Conservation (phyloP, 2,329 filamentous ascomycete genomes). For the Claviceps monticola region DNA sequence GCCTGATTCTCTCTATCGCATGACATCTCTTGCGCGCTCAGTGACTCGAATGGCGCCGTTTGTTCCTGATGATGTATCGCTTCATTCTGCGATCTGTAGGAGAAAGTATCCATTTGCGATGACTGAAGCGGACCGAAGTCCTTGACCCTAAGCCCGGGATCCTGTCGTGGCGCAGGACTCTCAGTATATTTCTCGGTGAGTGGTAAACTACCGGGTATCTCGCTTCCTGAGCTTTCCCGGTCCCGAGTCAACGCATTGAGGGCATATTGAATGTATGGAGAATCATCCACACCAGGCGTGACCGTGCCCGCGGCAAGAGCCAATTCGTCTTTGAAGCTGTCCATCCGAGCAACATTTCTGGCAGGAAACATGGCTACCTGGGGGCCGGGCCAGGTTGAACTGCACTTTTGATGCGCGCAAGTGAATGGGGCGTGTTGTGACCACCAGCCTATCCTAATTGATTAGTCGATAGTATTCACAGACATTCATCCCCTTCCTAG, state of each 20-base stretch:
- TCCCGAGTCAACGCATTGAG: conserved; percentile 74
- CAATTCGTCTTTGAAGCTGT: conserved; percentile 37
- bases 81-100: background rate
- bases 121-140: background rate
- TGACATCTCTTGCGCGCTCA: background rate
- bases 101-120: background rate
- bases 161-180: conserved; percentile 13
- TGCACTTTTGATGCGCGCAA: conserved; percentile 12
- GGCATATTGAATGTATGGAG: conserved; percentile 79
- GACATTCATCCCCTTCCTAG: background rate
- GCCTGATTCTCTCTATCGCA: background rate
- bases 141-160: background rate
- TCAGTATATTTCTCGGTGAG: conserved; percentile 19
- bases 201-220: conserved; percentile 28
- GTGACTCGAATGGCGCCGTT: background rate
- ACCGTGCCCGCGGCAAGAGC: conserved; percentile 36
- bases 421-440: conserved; percentile 1
- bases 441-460: conserved; percentile 5
- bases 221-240: conserved; percentile 44
- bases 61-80: background rate
- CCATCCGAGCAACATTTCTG: conserved; percentile 19
- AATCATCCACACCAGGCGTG: conserved; percentile 71
- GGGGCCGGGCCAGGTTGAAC: conserved; percentile 20
- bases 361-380: conserved; percentile 26
- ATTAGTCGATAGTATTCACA: conserved; percentile 4